A percentile compares a stretch with the other conserved stretches of the same genome.
Conservation (phyloP, 345 rosid genomes). For the Excoecaria agallocha region DNA sequence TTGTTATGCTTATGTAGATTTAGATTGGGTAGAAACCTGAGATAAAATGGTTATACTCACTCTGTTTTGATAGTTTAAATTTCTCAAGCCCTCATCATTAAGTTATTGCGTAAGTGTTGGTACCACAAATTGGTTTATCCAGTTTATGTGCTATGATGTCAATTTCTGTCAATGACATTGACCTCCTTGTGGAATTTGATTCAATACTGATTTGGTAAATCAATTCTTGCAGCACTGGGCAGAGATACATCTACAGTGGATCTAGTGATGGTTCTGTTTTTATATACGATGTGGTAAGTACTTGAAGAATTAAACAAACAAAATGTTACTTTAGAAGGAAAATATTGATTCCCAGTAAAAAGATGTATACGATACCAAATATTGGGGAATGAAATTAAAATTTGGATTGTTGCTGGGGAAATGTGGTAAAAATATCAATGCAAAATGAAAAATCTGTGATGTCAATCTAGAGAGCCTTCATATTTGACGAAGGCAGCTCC, state of each 20-base stretch:
- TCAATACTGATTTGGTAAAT: constrained; percentile 7
- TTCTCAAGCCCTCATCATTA: no score
- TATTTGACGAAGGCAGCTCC: not conserved
- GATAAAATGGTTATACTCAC: not conserved
- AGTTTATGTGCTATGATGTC: not conserved
- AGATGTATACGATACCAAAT: not conserved
- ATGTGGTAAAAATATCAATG: not conserved
- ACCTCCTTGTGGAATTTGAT: not conserved
- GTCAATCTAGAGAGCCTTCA: not conserved
- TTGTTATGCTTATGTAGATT: not conserved
- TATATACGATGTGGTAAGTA: constrained; percentile 60
- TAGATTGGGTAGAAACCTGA: not conserved
- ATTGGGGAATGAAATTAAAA: no score
- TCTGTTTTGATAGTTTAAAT: not conserved
- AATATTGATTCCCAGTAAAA: not conserved
- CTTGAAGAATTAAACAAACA: no score
- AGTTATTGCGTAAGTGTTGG: not conserved
- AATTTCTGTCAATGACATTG: not conserved
- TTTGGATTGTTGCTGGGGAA: no score
- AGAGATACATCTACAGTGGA: constrained; percentile 66
- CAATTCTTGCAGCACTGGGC: constrained; percentile 59
- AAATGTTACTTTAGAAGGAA: not conserved
- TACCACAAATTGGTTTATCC: not conserved
- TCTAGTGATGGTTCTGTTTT: constrained; percentile 46
- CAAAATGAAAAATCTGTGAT: not conserved